Conservation (phyloP, 2,329 filamentous ascomycete genomes). For the Nothomitra cinnamomea region DNA sequence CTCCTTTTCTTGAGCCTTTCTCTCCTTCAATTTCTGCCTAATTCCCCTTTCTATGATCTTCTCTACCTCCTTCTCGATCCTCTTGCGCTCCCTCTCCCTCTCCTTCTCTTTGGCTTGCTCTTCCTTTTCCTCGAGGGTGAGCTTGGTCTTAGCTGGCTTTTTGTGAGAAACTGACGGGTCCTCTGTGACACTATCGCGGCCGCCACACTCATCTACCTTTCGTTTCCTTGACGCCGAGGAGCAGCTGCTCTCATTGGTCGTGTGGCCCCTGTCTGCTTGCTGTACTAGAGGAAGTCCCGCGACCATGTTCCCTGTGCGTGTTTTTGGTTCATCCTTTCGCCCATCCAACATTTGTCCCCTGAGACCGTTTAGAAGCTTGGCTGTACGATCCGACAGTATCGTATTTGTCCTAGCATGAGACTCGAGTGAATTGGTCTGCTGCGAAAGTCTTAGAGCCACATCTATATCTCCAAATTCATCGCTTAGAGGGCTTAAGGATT, state of each 20-base stretch:
- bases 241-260: background rate
- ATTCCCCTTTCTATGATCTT: slow-evolving; percentile 38
- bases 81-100: slow-evolving; percentile 37
- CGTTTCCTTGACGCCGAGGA: background rate
- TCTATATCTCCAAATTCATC: slow-evolving; percentile 21
- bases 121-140: background rate
- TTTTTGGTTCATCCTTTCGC: background rate
- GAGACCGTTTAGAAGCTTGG: slow-evolving; percentile 23
- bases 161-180: background rate
- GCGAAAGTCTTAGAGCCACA: slow-evolving; percentile 15
- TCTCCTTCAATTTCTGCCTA: slow-evolving; percentile 30
- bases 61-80: slow-evolving; percentile 33
- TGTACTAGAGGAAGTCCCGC: no score
- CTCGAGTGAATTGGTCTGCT: slow-evolving; percentile 11
- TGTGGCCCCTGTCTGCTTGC: background rate
- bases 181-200: background rate
- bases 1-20: slow-evolving; percentile 45
- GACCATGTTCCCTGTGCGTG: background rate
- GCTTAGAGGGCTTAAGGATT: background rate
- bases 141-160: background rate
- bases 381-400: slow-evolving; percentile 23
- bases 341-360: slow-evolving; percentile 8
- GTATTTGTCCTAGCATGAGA: slow-evolving; percentile 8
- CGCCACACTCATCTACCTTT: background rate
- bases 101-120: slow-evolving; percentile 32